phyloP scores from a whole-genome alignment of 148 eudicot genomes.

The Dysphania ambrosioides region DNA sequence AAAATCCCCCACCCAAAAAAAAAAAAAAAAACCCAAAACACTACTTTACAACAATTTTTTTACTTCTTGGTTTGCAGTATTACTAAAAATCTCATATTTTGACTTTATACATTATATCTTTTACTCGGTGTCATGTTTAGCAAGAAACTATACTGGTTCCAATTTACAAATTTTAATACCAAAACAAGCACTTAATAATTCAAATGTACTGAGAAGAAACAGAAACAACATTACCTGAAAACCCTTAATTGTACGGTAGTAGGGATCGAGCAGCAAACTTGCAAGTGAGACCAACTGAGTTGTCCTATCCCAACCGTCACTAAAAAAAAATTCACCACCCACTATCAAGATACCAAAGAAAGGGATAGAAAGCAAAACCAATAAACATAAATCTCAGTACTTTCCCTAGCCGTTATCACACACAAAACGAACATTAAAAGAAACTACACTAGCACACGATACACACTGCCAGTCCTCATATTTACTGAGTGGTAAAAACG shows the following conservation, averaged over 20 bases:
- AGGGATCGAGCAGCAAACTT: constrained; percentile 90
- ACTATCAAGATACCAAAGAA: constrained; percentile 8
- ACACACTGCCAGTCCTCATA: neutral
- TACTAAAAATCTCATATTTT: neutral
- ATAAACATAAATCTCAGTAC: neutral
- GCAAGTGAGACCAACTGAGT: constrained; percentile 94
- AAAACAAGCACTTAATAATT: neutral
- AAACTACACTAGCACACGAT: neutral
- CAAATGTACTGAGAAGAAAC: neutral
- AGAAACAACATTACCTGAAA: constrained; percentile 65
- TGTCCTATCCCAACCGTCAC: constrained; percentile 99
- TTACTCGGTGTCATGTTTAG: neutral
- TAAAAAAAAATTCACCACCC: constrained; percentile 24
- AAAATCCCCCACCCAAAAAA: too few relatives aligned
- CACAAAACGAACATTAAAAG: neutral
- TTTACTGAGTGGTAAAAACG: neutral
- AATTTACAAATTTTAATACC: neutral
- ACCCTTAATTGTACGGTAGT: constrained; percentile 88
- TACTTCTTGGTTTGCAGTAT: neutral
- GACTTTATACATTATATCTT: neutral
- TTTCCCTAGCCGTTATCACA: neutral
- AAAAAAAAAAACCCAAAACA: too few relatives aligned
- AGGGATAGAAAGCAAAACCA: neutral
- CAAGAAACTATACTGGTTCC: neutral
- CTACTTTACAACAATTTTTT: too few relatives aligned